A percentile compares a stretch with the other conserved stretches of the same genome.
Conservation (phyloP, 176 grass and related monocot genomes). For the Olyra latifolia region DNA sequence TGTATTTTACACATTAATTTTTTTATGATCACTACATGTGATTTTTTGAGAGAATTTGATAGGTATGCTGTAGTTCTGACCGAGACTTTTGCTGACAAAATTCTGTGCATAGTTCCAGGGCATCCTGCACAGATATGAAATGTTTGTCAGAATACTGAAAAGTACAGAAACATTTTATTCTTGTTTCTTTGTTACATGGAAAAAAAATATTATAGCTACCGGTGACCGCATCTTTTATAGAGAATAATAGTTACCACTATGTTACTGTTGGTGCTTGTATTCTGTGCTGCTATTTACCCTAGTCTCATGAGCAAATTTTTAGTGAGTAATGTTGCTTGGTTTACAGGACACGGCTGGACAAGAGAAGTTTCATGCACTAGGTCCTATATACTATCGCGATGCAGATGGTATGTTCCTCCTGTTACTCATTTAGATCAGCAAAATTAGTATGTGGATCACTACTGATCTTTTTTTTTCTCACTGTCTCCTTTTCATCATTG, state of each 20-base stretch:
- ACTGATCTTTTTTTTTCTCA: not conserved
- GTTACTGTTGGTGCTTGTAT: not conserved
- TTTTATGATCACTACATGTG: not conserved
- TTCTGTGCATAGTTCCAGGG: not conserved
- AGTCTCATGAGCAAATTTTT: not conserved
- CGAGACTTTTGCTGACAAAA: not conserved
- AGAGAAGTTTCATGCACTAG: conserved; percentile 79
- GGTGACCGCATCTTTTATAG: not conserved
- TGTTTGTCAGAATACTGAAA: not conserved
- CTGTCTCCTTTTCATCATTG: conserved; percentile 23
- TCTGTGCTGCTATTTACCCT: not conserved
- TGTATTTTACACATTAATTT: not conserved
- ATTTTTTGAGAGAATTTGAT: not conserved
- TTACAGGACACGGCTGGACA: conserved; percentile 81
- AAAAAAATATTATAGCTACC: not conserved
- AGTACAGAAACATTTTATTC: not conserved
- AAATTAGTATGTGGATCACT: not conserved
- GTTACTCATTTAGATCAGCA: conserved; percentile 2
- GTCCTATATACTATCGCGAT: conserved; percentile 84
- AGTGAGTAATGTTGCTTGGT: not conserved
- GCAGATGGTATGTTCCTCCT: conserved; percentile 54
- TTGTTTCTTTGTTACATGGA: not conserved
- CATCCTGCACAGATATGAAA: not conserved
- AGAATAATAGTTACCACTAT: not conserved
- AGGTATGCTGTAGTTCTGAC: not conserved